Evolutionary conservation across 306 rosid genomes (phyloP).

Genomic region (Prunus fruticosa): DNA sequence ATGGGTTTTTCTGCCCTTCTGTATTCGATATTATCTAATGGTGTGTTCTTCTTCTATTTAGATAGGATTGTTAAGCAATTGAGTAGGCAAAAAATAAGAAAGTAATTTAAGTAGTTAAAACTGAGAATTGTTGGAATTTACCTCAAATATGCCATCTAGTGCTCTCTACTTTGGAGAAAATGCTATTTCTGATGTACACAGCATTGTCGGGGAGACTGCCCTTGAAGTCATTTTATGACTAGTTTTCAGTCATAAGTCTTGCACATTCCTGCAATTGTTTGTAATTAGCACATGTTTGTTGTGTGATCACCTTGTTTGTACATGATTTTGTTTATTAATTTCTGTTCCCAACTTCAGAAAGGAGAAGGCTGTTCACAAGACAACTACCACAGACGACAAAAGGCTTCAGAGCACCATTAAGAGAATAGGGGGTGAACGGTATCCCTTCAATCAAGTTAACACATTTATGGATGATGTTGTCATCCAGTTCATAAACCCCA

Average conservation of each 20-base stretch:
- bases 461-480: slow-evolving; percentile 92
- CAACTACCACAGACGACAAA: slow-evolving; percentile 81
- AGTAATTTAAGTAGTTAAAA: too few relatives aligned
- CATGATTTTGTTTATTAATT: neutral
- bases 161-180: too few relatives aligned
- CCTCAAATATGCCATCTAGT: too few relatives aligned
- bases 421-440: slow-evolving; percentile 91
- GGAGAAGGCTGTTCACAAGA: slow-evolving; percentile 99
- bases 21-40: neutral
- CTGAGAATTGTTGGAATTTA: too few relatives aligned
- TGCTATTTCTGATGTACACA: too few relatives aligned
- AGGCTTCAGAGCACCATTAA: slow-evolving; percentile 96
- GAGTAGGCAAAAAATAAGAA: too few relatives aligned
- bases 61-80: too few relatives aligned
- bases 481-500: slow-evolving; percentile 86
- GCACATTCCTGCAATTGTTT: neutral
- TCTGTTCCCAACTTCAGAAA: slow-evolving; percentile 45
- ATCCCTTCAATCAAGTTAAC: slow-evolving; percentile 94
- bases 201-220: too few relatives aligned
- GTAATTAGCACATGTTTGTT: neutral
- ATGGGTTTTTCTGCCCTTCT: too few relatives aligned
- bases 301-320: neutral
- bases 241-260: neutral
- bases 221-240: too few relatives aligned
- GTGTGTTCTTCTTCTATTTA: too few relatives aligned